Conservation (phyloP, 2,329 filamentous ascomycete genomes). For the Fusarium setosum region DNA sequence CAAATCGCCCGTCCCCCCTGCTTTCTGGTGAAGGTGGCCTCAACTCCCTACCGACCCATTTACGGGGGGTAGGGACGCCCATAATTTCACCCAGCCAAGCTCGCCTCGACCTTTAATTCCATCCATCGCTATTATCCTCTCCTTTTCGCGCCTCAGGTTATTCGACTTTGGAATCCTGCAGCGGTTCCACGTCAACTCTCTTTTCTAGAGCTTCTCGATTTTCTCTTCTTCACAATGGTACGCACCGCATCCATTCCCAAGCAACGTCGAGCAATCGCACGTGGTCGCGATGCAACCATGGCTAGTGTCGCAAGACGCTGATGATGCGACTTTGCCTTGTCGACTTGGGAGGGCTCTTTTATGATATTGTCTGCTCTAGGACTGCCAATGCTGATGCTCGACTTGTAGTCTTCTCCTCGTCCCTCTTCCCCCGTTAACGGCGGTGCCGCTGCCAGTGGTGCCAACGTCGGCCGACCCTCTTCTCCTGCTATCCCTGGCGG, state of each 20-base stretch:
- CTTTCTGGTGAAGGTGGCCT: slow-evolving; percentile 58
- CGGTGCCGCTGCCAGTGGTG: slow-evolving; percentile 71
- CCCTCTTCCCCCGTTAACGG: slow-evolving; percentile 69
- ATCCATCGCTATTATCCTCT: slow-evolving; percentile 34
- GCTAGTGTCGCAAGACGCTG: slow-evolving; percentile 37
- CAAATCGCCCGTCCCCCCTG: slow-evolving; percentile 44
- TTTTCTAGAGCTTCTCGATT: slow-evolving; percentile 26
- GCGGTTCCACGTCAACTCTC: slow-evolving; percentile 45
- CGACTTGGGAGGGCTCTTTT: neutral
- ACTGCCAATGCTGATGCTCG: neutral
- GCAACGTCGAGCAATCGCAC: slow-evolving; percentile 26
- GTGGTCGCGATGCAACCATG: slow-evolving; percentile 31
- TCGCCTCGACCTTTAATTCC: slow-evolving; percentile 38
- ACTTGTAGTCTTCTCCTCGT: slow-evolving; percentile 66
- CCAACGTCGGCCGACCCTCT: slow-evolving; percentile 79
- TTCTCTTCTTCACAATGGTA: slow-evolving; percentile 47
- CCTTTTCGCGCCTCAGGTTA: slow-evolving; percentile 35
- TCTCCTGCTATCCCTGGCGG: slow-evolving; percentile 93
- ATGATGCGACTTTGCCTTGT: slow-evolving; percentile 21
- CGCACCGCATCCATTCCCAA: slow-evolving; percentile 11
- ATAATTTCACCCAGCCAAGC: slow-evolving; percentile 43
- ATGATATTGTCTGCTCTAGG: neutral
- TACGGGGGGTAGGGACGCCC: slow-evolving; percentile 35
- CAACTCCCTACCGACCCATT: slow-evolving; percentile 47
- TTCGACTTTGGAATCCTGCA: slow-evolving; percentile 48